Base-by-base conservation (phyloP, 1,284 basidiomycete species). In the Rhodotorula sp. region DNA sequence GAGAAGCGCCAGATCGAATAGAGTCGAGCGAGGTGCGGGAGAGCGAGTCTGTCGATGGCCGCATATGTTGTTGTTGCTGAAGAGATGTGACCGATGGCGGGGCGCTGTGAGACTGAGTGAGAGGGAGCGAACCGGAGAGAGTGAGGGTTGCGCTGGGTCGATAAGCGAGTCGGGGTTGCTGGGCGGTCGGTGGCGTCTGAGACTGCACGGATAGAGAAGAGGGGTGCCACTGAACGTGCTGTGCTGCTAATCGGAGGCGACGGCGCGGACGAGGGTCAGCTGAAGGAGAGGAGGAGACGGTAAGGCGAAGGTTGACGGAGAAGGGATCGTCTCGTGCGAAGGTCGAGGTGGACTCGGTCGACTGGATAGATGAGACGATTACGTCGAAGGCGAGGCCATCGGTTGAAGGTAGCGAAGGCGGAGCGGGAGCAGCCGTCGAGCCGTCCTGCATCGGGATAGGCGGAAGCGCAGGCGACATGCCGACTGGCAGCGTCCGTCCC, bases 371-470 rank as follows among this genome's bases (percentile, higher is more conserved):
- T 4, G n/a, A 44, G 48, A 69, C 58, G 9, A 64, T 58, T 4
- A 72, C 29, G 24, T 72, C 67, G 48, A 68, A 66, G 3, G 9
- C 10, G 29, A 63, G 57, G 3, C 53, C 69, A 2, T 55, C 57
- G 3, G 48, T 29, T 22, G n/a, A 36, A 3, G 63, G 63, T 10
- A 36, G n/a, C 3, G 3, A 34, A 44, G 39, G 19, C 32, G 30
- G 53, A 7, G 8, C 1, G 30, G 47, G 47, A 7, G 46, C 34
- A 32, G 47, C 5, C 2, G 47, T 24, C 44, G 55, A 20, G 17
- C n/a, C 30, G 56, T 53, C 30, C n/a, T 22, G 32, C 2, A 51
- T 47, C 4, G 47, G 36, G 36, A 60, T 29, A 6, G 53, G 39
- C 22, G 58, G 46, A 27, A 48, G 44, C 24, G 59, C 59, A 29